Base-by-base conservation (phyloP, 2,329 filamentous ascomycete genomes). In the Scedosporium apiospermum region DNA sequence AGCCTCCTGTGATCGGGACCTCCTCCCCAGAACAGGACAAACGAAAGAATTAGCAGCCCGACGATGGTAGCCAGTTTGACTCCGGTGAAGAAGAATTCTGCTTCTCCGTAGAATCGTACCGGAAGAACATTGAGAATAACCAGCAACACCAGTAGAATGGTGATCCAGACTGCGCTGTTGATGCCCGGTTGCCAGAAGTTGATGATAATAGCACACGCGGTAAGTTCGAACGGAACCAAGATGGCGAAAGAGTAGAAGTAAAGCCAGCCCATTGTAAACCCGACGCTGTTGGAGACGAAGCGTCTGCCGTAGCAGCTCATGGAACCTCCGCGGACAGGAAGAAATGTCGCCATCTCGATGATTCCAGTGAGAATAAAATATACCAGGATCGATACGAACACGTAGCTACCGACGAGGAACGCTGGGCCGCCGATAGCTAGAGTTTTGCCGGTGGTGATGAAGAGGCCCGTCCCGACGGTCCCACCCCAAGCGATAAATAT, bases 31-130 rank as follows among this genome's bases (percentile, higher is more conserved):
- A 77, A 77, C 26, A 83, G 70, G 6, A 81, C 73, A 9, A 82
- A 64, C 30, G 75, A 76, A 9, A 82, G 71, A 55, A 84, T 74
- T 65, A 82, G 76, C 9, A 83, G 71, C 16, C 79, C 78, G 34
- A 80, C 68, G 49, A 83, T 82, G 9, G 77, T 74, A 9, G 81
- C 71, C 41, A 83, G 74, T 67, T 84, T 84, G 66, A 82, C 71
- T 0, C 74, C 69, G 3, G 79, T 75, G 60, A 81, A 80, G 70
- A 75, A 78, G 67, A 82, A 83, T 67, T 84, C 81, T 0, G 77
- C 73, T 67, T 84, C 81, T 1, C 80, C 81, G 63, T 81, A 84
- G 63, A 77, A 61, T 74, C 73, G 66, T 73, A 73, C 64, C 77
- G 81, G 42, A 10, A 65, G 61, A 16, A 70, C 51, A 14, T 71